Evolutionary conservation across 352 stramenopile genomes (phyloP), one percentile per base, ranked within the genome.

Genomic region (Phytopythium cucurbitacearum): DNA sequence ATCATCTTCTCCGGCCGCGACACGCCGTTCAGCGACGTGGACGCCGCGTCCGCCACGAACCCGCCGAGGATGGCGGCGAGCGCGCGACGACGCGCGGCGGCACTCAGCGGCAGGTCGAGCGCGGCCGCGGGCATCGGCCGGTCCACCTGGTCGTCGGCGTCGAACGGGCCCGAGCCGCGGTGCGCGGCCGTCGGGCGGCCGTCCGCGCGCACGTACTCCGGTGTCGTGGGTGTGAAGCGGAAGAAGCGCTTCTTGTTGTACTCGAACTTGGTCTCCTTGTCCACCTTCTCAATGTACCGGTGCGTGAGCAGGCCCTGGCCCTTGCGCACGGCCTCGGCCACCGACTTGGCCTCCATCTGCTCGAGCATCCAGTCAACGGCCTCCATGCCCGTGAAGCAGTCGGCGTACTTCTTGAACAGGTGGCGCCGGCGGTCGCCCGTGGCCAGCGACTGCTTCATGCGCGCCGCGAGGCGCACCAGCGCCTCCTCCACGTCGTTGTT

Each of bases 281-380:
- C 78, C 34, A 91, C 81, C 46, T 89, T 89, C 52, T 89, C 78
- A 38, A 91, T 88, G 64, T 86, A 91, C 5, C 67, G 73, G 35
- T 73, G 67, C 9, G 74, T 76, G 44, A 89, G 48, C 51, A 91
- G 59, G 7, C 72, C 75, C 64, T 91, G 78, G 48, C 81, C 81
- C 51, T 89, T 91, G 67, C 79, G 81, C n/a, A 91, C 77, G 36
- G 81, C 81, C 44, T 89, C 79, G 11, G 76, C 76, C 12, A 91
- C 79, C 12, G 76, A 89, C 62, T 87, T 88, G 67, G 79, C 81
- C 48, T 91, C 79, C 79, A 89, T 89, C 51, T 88, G 76, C 66
- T 91, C 79, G 39, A 91, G 76, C 81, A 91, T 91, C 81, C 81
- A 91, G 66, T 91, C 79, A 21, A 91, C 81, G 8, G 81, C 81